phyloP scores from a whole-genome alignment of 805 yeast species.

The Kurtzmaniella fragi region DNA sequence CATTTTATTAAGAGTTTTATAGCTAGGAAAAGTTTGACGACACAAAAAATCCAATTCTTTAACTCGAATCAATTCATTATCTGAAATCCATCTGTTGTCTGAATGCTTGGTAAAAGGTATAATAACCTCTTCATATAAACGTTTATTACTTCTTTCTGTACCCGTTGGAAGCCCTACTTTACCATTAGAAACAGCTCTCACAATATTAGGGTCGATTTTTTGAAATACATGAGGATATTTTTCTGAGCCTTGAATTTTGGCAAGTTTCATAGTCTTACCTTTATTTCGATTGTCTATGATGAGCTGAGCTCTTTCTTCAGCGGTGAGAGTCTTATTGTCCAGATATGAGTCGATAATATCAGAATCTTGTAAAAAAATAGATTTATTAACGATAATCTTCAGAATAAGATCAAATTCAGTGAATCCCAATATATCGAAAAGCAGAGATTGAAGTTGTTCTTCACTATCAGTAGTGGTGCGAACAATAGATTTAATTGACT shows the following conservation, averaged over 20 bases:
- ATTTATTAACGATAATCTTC: slow-evolving; percentile 47
- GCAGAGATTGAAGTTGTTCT: slow-evolving; percentile 60
- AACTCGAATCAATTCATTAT: slow-evolving; percentile 50
- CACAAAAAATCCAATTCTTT: slow-evolving; percentile 71
- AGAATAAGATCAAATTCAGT: slow-evolving; percentile 81
- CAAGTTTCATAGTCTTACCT: slow-evolving; percentile 46
- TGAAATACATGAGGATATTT: slow-evolving; percentile 86
- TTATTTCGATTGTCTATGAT: slow-evolving; percentile 45
- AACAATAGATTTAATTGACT: slow-evolving; percentile 26
- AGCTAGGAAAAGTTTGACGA: slow-evolving; percentile 76
- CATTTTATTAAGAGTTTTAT: slow-evolving; percentile 74
- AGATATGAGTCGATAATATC: slow-evolving; percentile 9
- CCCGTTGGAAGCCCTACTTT: slow-evolving; percentile 79
- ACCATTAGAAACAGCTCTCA: slow-evolving; percentile 72
- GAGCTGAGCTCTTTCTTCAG: slow-evolving; percentile 51
- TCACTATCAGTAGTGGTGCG: slow-evolving; percentile 34
- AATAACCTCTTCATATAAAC: slow-evolving; percentile 70
- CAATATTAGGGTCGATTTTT: slow-evolving; percentile 58
- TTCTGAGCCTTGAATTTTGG: slow-evolving; percentile 40
- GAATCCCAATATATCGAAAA: slow-evolving; percentile 80
- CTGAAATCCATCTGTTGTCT: slow-evolving; percentile 37
- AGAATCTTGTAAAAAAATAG: slow-evolving; percentile 6
- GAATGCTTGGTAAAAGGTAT: slow-evolving; percentile 69
- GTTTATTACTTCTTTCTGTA: slow-evolving; percentile 58
- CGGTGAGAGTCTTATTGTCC: slow-evolving; percentile 32